Percentiles rank a stretch among this genome's conserved stretches.
phyloP scores from a whole-genome alignment of 345 rosid genomes.

The Bretschneidera sinensis region DNA sequence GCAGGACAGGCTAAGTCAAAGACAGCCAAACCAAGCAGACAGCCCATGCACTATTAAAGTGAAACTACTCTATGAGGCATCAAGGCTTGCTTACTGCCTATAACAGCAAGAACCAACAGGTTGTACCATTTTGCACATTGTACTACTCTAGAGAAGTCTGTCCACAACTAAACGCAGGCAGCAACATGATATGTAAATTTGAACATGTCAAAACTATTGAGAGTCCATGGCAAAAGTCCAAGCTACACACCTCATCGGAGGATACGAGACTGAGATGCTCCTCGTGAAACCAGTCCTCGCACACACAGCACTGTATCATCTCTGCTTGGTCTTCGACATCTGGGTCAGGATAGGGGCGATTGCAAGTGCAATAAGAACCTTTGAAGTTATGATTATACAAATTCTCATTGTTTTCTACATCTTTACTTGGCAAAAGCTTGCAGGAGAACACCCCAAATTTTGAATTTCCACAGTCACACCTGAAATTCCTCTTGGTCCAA shows the following conservation, averaged over 20 bases:
- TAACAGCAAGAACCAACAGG: background rate
- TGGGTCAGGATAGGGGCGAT: slow-evolving; percentile 86
- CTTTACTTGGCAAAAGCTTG: slow-evolving; percentile 77
- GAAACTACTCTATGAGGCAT: too few species aligned
- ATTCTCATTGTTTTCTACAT: slow-evolving; percentile 66
- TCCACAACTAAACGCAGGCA: too few species aligned
- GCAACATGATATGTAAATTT: too few species aligned
- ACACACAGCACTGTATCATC: slow-evolving; percentile 95
- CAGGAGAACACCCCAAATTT: slow-evolving; percentile 74
- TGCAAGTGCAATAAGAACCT: slow-evolving; percentile 84
- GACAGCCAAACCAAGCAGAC: too few species aligned
- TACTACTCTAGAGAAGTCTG: too few species aligned
- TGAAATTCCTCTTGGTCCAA: slow-evolving; percentile 93
- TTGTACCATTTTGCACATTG: too few species aligned
- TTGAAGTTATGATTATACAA: slow-evolving; percentile 87
- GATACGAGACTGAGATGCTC: slow-evolving; percentile 70
- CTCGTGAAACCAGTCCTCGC: slow-evolving; percentile 99
- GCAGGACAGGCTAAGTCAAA: too few species aligned
- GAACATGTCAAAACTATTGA: too few species aligned
- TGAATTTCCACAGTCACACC: slow-evolving; percentile 96
- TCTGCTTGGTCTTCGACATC: slow-evolving; percentile 82
- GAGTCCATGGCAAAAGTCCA: slow-evolving; percentile 3
- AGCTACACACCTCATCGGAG: slow-evolving; percentile 48
- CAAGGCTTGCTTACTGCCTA: too few species aligned
- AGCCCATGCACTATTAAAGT: too few species aligned